Base-by-base conservation (phyloP, 345 rosid species). In the Microcos paniculata region DNA sequence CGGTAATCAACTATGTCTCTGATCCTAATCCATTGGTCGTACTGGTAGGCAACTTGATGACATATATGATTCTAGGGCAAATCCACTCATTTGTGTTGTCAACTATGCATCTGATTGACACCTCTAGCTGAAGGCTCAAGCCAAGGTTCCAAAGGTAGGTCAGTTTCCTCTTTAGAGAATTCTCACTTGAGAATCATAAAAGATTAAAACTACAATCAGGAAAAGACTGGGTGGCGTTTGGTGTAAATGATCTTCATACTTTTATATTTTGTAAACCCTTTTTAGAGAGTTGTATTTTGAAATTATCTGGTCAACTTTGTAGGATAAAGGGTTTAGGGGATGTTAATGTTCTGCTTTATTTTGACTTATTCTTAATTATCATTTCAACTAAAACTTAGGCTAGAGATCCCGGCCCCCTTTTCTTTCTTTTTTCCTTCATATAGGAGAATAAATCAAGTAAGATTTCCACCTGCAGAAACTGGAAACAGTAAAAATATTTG, bases 301-400 rank as follows among this genome's bases (percentile, higher is more conserved):
- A 26, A 65, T 65, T 64, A 42, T 40, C 8, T 64, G 5, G 31
- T 64, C 49, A 40, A n/a, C 1, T 63, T 61, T 63, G 13, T 63
- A 8, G 30, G 70, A 65, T 42, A 42, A 64, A 42, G n/a, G n/a
- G n/a, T n/a, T n/a, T n/a, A n/a, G n/a, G n/a, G n/a, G 10, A 42
- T 64, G 70, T 42, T 26, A 21, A 21, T 40, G 51, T 64, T 64
- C 19, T 35, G 67, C 67, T 35, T 62, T 64, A 40, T 42, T 4
- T 40, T 21, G 23, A 8, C 40, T 40, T 64, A 23, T 21, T 64
- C 30, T 42, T 40, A 40, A 21, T 40, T 64, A 40, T 64, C 28
- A 28, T 28, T 26, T 14, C n/a, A 42, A 42, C 70, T 65, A 65
- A 24, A 65, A 65, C n/a, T 65, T 40, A 65, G 51, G 70, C 70